Evolutionary conservation across 208 protist species (phyloP), one percentile per base, ranked within the genome.

Genomic region (Acanthamoeba sp.): DNA sequence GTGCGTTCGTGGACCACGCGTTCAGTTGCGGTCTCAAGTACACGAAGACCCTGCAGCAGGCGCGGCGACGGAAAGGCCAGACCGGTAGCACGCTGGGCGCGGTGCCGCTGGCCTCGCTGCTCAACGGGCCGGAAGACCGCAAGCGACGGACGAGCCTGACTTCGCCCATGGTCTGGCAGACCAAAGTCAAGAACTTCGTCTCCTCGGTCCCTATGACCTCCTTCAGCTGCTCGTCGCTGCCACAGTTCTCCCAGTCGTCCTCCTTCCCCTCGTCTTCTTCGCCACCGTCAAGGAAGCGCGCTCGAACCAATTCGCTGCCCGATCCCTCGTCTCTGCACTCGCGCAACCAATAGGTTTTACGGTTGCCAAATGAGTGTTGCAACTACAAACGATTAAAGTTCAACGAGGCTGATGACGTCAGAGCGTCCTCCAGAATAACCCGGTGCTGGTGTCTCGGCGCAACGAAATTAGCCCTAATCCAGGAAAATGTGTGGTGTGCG

Each of bases 81-180:
- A 32, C 20, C 20, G 76, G 38, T 9, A 57, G 38, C 32, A 57
- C 22, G 42, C 0, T 57, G 27, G 76, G 76, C 76, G 76, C 42
- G 14, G 42, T 85, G 6, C 76, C 76, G 38, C 42, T 85, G 24
- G 27, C 38, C 0, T 50, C 76, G 20, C 76, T 85, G 22, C 76
- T 59, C 76, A 85, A 85, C 40, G 76, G 76, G 0, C 76, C 76
- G 0, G 76, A 85, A 7, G 76, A 85, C 45, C 14, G 76, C 1
- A 85, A 85, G 76, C 14, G 76, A 3, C 76, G 76, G 42, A 85
- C 76, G 0, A 85, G 76, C 24, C 76, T 85, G n/a, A 27, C 76
- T 0, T 85, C 76, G 48, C 76, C 76, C 0, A 32, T 85, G 45
- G 48, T 85, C 38, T 85, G 76, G 76, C 76, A 85, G 48, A 85